Base-by-base conservation (phyloP, 495 filamentous ascomycete species). In the Aspergillus cristatus region DNA sequence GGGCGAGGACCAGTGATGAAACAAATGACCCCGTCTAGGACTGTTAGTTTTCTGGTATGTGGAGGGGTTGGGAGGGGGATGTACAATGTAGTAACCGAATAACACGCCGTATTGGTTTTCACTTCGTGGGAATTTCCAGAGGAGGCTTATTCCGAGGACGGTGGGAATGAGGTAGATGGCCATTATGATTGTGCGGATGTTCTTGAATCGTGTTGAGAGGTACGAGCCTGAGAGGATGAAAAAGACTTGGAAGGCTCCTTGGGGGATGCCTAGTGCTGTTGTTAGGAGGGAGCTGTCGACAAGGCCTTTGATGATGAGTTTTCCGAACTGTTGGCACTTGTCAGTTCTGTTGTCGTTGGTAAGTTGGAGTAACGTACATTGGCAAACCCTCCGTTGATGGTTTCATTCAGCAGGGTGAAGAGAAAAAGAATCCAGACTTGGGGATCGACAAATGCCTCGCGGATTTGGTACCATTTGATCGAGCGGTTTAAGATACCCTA, bases 381-480 rank as follows among this genome's bases (percentile, higher is more conserved):
- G 1, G 59, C 53, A 7, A 62, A 42, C 6, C 56, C 59, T 14
- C 62, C 59, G 33, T 65, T 65, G 41, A 64, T 50, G 6, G 50
- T 55, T 42, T 65, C 60, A 22, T 63, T 58, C n/a, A 54, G 36
- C 0, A 66, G 41, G 10, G 51, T 53, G 34, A 62, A 62, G 13
- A 57, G 38, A 39, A 55, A 48, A 28, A 61, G 33, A 17, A 67
- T 50, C 61, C 64, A 71, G 18, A 46, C 47, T 43, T 62, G 61
- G 18, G 57, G 39, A 37, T 72, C 68, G 12, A 55, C n/a, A 3
- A 67, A 36, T 8, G 62, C 54, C 41, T 74, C 71, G 11, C 52
- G 44, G 18, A 72, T 59, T 37, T 74, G 71, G 31, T 61, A 58
- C 55, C 48, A 54, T 45, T 67, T 70, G 49, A 63, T 61, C 22